A percentile compares a stretch with the other conserved stretches of the same genome.
These are phyloP conservation scores for Phytophthora rubi DNA, from an alignment of 352 stramenopile genomes.

Conservation along the genomic window DNA sequence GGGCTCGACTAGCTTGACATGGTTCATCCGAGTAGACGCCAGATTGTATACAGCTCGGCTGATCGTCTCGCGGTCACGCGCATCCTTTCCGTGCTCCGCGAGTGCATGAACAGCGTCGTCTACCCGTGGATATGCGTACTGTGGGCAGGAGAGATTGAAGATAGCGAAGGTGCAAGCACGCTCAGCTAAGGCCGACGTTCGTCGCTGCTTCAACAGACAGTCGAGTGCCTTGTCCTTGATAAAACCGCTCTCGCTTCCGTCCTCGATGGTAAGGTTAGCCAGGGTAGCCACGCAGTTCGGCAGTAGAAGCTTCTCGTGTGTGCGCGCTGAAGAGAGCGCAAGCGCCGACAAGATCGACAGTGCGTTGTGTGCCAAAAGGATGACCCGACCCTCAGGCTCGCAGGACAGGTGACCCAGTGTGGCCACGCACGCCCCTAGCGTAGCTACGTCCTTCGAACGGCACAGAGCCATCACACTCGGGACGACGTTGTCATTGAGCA, in stretches of 20 bases:
- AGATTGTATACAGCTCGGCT: slow-evolving; percentile 76
- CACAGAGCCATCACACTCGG: slow-evolving; percentile 64
- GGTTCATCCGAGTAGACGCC: slow-evolving; percentile 65
- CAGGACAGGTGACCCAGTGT: slow-evolving; percentile 66
- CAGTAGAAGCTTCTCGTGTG: slow-evolving; percentile 38
- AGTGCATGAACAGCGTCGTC: slow-evolving; percentile 71
- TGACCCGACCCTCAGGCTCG: slow-evolving; percentile 48
- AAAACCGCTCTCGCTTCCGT: slow-evolving; percentile 65
- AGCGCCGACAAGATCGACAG: slow-evolving; percentile 50
- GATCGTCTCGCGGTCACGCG: slow-evolving; percentile 49
- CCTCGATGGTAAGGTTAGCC: slow-evolving; percentile 81
- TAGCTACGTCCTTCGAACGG: slow-evolving; percentile 65
- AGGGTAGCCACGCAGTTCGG: slow-evolving; percentile 60
- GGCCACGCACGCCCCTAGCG: slow-evolving; percentile 56
- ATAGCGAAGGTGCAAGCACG: slow-evolving; percentile 56
- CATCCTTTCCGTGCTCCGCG: slow-evolving; percentile 54
- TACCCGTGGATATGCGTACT: slow-evolving; percentile 70
- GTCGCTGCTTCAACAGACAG: slow-evolving; percentile 60
- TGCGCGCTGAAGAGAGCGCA: slow-evolving; percentile 30
- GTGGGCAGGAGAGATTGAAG: slow-evolving; percentile 73
- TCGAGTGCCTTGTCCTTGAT: slow-evolving; percentile 82
- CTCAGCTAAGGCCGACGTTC: slow-evolving; percentile 42
- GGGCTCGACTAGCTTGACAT: slow-evolving; percentile 65
- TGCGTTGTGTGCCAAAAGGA: slow-evolving; percentile 63
- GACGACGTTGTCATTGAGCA: slow-evolving; percentile 70